These are phyloP conservation scores for Curvularia lunata DNA, from an alignment of 2,329 filamentous ascomycete species.

Conservation along the genomic window DNA sequence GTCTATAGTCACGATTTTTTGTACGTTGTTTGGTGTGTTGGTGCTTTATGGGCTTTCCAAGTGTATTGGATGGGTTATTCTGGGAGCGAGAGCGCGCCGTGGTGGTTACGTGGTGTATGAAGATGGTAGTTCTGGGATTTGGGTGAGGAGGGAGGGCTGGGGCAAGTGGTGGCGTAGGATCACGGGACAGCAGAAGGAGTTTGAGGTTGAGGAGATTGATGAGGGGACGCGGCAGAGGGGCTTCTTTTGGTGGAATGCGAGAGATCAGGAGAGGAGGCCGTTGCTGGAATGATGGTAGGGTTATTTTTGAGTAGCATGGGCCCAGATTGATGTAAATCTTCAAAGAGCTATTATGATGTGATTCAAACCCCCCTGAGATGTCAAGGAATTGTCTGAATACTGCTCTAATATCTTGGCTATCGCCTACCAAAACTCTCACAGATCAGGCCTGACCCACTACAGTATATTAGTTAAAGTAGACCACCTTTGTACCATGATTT, in stretches of 20 bases:
- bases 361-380: no score
- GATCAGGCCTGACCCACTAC: no score
- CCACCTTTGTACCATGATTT: no score
- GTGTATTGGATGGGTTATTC: constrained; percentile 19
- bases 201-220: constrained; percentile 37
- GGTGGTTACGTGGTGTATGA: constrained; percentile 39
- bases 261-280: constrained; percentile 28
- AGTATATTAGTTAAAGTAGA: no score
- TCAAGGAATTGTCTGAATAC: no score
- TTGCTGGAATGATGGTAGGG: constrained; percentile 20
- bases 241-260: constrained; percentile 30
- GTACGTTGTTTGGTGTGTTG: constrained; percentile 49
- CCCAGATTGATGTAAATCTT: no score
- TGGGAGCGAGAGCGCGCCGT: constrained; percentile 25
- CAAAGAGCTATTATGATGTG: no score
- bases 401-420: no score
- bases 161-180: constrained; percentile 37
- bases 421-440: no score
- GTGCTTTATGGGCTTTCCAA: constrained; percentile 42
- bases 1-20: constrained; percentile 52
- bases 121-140: constrained; percentile 38
- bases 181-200: constrained; percentile 29
- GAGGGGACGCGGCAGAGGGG: constrained; percentile 33
- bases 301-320: neutral
- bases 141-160: constrained; percentile 43